Conservation (phyloP, 2,329 filamentous ascomycete genomes). For the Annulohypoxylon truncatum region DNA sequence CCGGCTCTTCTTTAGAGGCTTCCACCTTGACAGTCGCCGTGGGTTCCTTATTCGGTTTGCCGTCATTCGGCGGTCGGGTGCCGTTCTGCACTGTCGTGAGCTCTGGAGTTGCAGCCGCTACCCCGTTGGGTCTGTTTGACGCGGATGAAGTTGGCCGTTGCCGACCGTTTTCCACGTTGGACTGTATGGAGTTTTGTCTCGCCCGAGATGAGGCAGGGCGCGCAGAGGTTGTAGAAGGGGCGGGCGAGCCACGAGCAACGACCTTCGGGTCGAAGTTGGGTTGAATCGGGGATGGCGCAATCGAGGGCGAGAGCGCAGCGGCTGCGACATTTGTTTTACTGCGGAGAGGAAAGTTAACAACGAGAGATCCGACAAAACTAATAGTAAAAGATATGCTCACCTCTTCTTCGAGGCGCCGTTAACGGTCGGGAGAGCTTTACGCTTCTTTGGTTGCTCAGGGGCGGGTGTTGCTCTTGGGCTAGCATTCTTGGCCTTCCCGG, state of each 20-base stretch:
- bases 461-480: slow-evolving; percentile 78
- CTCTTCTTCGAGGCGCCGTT: slow-evolving; percentile 84
- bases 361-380: slow-evolving; percentile 26
- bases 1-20: slow-evolving; percentile 50
- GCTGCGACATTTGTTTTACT: slow-evolving; percentile 51
- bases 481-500: slow-evolving; percentile 65
- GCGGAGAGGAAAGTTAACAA: slow-evolving; percentile 30
- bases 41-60: slow-evolving; percentile 64
- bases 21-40: slow-evolving; percentile 53
- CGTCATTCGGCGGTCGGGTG: slow-evolving; percentile 55
- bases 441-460: slow-evolving; percentile 77
- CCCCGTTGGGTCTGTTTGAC: slow-evolving; percentile 71
- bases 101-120: slow-evolving; percentile 55
- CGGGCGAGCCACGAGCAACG: slow-evolving; percentile 67
- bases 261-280: slow-evolving; percentile 72
- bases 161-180: slow-evolving; percentile 65
- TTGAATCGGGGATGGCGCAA: slow-evolving; percentile 80
- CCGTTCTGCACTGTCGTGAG: slow-evolving; percentile 47
- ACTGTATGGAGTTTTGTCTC: slow-evolving; percentile 78
- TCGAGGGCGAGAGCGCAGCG: slow-evolving; percentile 72
- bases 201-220: slow-evolving; percentile 76
- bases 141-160: slow-evolving; percentile 69
- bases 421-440: slow-evolving; percentile 71
- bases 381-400: slow-evolving; percentile 58
- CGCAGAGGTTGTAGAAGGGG: slow-evolving; percentile 61